A percentile compares a stretch with the other conserved stretches of the same genome.
These are phyloP conservation scores for Yamadazyma spencermartinsiae DNA, from an alignment of 1,139 yeast genomes.

Conservation along the genomic window DNA sequence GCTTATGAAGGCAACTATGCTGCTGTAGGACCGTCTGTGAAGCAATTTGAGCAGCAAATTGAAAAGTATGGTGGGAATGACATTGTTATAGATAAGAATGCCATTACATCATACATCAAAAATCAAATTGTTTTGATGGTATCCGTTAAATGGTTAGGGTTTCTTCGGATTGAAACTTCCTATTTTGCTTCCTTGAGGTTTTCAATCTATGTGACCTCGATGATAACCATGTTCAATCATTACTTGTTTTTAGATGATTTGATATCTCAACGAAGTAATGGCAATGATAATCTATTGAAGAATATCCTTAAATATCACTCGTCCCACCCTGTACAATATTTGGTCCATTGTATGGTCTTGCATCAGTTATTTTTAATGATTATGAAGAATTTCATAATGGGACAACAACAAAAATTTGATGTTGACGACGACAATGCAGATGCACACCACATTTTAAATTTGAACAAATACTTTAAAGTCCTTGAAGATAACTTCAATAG, in stretches of 20 bases:
- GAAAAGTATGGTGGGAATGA: slow-evolving; percentile 4
- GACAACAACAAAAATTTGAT: not conserved
- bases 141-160: slow-evolving; percentile 33
- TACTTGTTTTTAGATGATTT: slow-evolving; percentile 23
- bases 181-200: slow-evolving; percentile 37
- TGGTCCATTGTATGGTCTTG: slow-evolving; percentile 23
- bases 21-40: not conserved
- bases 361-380: slow-evolving; percentile 27
- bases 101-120: slow-evolving; percentile 20
- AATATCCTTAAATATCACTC: slow-evolving; percentile 14
- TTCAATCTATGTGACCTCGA: slow-evolving; percentile 27
- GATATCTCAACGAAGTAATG: slow-evolving; percentile 13
- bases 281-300: slow-evolving; percentile 14
- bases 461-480: slow-evolving; percentile 10
- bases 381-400: slow-evolving; percentile 16
- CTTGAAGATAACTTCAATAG: slow-evolving; percentile 10
- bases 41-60: slow-evolving; percentile 4
- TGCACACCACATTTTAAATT: slow-evolving; percentile 9
- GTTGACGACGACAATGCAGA: not conserved
- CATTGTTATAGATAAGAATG: slow-evolving; percentile 6
- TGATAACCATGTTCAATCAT: slow-evolving; percentile 29
- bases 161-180: slow-evolving; percentile 29
- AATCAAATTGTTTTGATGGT: slow-evolving; percentile 23
- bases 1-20: slow-evolving; percentile 3
- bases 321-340: slow-evolving; percentile 17